Evolutionary conservation across 2,329 filamentous ascomycete species (phyloP), one percentile per base, ranked within the genome.

Genomic region (Magnaporthiopsis incrustans): DNA sequence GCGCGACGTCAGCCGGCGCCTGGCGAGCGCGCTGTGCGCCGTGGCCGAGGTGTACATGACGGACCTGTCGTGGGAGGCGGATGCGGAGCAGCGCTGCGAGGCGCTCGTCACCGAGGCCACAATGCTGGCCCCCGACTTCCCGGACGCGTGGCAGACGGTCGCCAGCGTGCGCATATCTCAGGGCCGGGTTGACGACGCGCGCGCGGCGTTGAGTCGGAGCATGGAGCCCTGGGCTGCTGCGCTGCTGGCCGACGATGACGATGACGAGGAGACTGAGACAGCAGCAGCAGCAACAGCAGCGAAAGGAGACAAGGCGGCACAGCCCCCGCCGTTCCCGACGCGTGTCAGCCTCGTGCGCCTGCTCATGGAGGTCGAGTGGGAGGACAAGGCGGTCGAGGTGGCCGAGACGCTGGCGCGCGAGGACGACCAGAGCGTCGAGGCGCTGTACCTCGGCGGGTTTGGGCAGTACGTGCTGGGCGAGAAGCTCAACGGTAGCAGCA

Each of bases 41-140:
- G 91, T 98, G 66, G 88, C 91, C 8, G 95, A 99, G 78, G 92
- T 99, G 61, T 99, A 97, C 81, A 99, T 99, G 95, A 99, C 95
- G 14, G 95, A 99, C 78, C 79, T 98, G 70, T 95, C 90, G 71
- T 95, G 85, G 91, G 93, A 97, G 77, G 86, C 88, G 63, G 92
- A 97, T 72, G 95, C 94, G 6, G 95, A 99, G 78, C 80, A 85
- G 68, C 85, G 89, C 69, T 99, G 96, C 79, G 94, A 99, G 77
- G 80, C 85, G 6, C 86, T 97, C 65, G 86, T 98, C 67, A 96
- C 93, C 7, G 92, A 99, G 78, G 95, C 95, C 32, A 88, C 95
- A 64, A 80, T 96, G 70, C 85, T 96, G 66, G 90, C 90, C 65
- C 92, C 94, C 4, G 84, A 89, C 64, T 88, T 86, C 64, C 85